phyloP scores from a whole-genome alignment of 2,329 filamentous ascomycete genomes.

The Coniella vitis region DNA sequence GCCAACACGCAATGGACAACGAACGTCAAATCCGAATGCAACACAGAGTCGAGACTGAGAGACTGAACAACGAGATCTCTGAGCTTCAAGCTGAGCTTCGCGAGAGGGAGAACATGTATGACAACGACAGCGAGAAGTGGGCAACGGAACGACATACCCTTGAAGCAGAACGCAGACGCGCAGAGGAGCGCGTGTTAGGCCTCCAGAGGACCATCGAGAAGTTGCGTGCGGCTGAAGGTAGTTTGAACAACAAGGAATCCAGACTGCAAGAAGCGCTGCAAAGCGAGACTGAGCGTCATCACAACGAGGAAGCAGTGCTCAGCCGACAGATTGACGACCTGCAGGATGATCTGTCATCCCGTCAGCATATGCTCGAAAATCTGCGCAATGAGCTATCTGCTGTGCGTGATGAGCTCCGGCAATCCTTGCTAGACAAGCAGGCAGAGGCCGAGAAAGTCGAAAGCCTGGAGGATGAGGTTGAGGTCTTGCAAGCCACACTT shows the following conservation, averaged over 20 bases:
- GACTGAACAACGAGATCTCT: conserved; percentile 52
- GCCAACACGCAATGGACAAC: conserved; percentile 50
- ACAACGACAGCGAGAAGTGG: conserved; percentile 67
- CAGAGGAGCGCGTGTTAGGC: conserved; percentile 60
- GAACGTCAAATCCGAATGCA: conserved; percentile 53
- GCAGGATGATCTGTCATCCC: conserved; percentile 61
- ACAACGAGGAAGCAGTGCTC: conserved; percentile 63
- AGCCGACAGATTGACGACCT: conserved; percentile 69
- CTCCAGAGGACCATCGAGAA: conserved; percentile 66
- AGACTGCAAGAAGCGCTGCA: conserved; percentile 62
- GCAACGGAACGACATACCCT: conserved; percentile 58
- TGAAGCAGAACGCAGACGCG: conserved; percentile 57
- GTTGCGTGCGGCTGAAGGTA: conserved; percentile 61
- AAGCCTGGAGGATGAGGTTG: conserved; percentile 68
- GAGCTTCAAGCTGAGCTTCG: conserved; percentile 57
- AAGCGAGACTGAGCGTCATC: conserved; percentile 65
- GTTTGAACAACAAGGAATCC: conserved; percentile 59
- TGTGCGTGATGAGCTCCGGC: conserved; percentile 63
- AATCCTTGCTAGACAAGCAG: conserved; percentile 57
- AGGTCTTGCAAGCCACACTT: conserved; percentile 59
- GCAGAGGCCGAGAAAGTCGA: conserved; percentile 58
- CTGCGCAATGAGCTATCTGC: conserved; percentile 59
- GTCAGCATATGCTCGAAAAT: conserved; percentile 58
- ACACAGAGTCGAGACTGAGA: conserved; percentile 48
- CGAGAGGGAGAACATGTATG: conserved; percentile 64